phyloP scores from a whole-genome alignment of 495 filamentous ascomycete species.

The Penicillium chermesinum region DNA sequence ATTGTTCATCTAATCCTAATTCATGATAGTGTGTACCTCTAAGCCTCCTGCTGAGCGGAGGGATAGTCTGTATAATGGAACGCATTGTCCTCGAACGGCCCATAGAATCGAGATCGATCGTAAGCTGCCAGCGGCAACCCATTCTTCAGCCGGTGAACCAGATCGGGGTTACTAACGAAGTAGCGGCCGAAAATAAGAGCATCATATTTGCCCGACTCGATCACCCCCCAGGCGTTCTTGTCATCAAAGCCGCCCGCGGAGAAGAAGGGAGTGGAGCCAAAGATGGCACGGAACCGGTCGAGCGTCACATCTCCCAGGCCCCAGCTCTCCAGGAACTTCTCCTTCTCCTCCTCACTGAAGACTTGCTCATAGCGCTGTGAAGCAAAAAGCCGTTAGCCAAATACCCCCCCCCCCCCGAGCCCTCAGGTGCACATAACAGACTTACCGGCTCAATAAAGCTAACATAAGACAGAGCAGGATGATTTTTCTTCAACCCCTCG shows the following conservation, averaged over 20 bases:
- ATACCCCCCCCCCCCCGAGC: no score
- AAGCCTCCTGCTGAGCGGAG: conserved; percentile 11
- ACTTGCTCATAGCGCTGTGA: conserved; percentile 47
- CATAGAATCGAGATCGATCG: conserved; percentile 3
- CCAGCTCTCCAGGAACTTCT: conserved; percentile 23
- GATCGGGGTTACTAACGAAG: conserved; percentile 65
- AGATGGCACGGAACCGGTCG: conserved; percentile 41
- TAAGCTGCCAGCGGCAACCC: conserved; percentile 29
- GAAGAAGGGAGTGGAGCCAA: conserved; percentile 45
- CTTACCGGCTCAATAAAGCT: conserved; percentile 49
- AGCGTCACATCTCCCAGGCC: conserved; percentile 21
- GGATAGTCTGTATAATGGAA: conserved; percentile 30
- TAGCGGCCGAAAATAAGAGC: conserved; percentile 55
- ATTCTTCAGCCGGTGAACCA: conserved; percentile 53
- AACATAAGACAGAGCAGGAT: conserved; percentile 4
- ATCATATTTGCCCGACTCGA: conserved; percentile 44
- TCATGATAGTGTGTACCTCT: not conserved
- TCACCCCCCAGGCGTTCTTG: conserved; percentile 39
- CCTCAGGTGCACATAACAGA: not conserved
- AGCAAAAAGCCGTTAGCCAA: not conserved
- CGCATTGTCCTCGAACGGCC: conserved; percentile 34
- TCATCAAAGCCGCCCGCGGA: conserved; percentile 53
- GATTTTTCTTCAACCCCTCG: conserved; percentile 1
- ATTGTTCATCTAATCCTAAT: not conserved
- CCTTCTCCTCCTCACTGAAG: conserved; percentile 40